These are phyloP conservation scores for Solanum virginianum DNA, from an alignment of 257 asterid species.

Conservation along the genomic window DNA sequence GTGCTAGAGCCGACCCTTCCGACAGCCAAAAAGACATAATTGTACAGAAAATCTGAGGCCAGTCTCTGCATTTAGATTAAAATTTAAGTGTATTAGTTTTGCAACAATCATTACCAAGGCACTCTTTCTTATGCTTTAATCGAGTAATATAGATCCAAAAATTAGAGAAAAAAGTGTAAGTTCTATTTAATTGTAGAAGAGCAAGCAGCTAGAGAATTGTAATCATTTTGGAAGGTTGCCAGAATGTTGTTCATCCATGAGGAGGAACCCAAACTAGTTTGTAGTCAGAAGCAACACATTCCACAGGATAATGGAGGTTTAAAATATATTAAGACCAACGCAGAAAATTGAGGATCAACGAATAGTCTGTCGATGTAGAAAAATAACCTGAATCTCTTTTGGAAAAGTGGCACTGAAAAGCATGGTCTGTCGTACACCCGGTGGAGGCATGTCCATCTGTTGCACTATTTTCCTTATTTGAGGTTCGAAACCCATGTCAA, in stretches of 20 bases:
- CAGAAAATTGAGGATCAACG: background rate
- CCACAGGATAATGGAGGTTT: background rate
- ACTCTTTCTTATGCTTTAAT: background rate
- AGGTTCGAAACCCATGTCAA: slow-evolving; percentile 99
- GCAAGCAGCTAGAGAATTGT: background rate
- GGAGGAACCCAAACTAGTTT: background rate
- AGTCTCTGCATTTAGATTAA: slow-evolving; percentile 52
- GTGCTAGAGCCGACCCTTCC: slow-evolving; percentile 99
- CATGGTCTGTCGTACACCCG: slow-evolving; percentile 86
- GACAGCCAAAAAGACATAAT: slow-evolving; percentile 79
- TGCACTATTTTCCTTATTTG: slow-evolving; percentile 94
- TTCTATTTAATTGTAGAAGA: background rate
- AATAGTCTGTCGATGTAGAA: background rate
- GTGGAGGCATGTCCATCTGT: slow-evolving; percentile 98
- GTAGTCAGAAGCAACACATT: background rate
- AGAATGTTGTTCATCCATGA: background rate
- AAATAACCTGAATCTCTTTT: slow-evolving; percentile 85
- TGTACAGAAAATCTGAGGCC: slow-evolving; percentile 76
- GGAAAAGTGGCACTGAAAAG: slow-evolving; percentile 96
- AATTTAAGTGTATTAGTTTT: background rate
- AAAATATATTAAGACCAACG: background rate
- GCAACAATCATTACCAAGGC: background rate
- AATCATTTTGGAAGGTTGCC: background rate
- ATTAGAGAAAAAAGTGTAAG: background rate
- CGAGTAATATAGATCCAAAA: background rate